Conservation (phyloP, 1,284 basidiomycete species). For the Leccinum subfulvum region DNA sequence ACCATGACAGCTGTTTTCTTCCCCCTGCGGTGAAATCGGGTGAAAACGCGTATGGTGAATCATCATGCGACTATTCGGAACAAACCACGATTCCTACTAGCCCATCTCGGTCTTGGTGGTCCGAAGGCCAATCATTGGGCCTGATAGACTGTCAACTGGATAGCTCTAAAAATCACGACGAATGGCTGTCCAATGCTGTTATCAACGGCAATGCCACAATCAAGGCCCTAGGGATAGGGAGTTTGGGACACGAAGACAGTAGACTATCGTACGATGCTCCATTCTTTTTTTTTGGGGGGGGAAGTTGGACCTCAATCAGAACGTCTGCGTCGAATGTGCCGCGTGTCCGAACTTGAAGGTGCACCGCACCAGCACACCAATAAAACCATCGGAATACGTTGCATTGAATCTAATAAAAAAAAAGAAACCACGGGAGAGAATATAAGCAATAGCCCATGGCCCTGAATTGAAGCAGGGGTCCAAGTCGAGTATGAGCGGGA, state of each 20-base stretch:
- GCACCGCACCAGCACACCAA: neutral
- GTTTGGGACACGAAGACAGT: neutral
- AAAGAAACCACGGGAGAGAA: neutral
- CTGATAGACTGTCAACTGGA: neutral
- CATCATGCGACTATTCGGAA: neutral
- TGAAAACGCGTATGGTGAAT: conserved; percentile 12
- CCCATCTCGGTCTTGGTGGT: conserved; percentile 15
- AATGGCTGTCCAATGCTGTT: conserved; percentile 10
- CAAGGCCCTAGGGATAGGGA: conserved; percentile 5
- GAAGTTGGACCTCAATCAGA: neutral
- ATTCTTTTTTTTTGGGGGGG: neutral
- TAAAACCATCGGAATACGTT: neutral
- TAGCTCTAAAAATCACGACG: conserved; percentile 2
- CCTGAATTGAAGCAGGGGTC: neutral
- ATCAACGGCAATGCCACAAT: conserved; percentile 20
- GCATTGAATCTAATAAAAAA: neutral
- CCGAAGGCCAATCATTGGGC: conserved; percentile 5
- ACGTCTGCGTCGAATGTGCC: neutral
- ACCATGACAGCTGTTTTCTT: neutral
- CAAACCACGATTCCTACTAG: conserved; percentile 7
- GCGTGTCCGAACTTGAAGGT: neutral
- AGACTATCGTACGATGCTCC: neutral
- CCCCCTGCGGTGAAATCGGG: conserved; percentile 2
- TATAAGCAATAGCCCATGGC: neutral
- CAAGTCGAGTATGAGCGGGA: neutral